These are phyloP conservation scores for Leishmania guyanensis DNA, from an alignment of 208 protist species.

Conservation along the genomic window DNA sequence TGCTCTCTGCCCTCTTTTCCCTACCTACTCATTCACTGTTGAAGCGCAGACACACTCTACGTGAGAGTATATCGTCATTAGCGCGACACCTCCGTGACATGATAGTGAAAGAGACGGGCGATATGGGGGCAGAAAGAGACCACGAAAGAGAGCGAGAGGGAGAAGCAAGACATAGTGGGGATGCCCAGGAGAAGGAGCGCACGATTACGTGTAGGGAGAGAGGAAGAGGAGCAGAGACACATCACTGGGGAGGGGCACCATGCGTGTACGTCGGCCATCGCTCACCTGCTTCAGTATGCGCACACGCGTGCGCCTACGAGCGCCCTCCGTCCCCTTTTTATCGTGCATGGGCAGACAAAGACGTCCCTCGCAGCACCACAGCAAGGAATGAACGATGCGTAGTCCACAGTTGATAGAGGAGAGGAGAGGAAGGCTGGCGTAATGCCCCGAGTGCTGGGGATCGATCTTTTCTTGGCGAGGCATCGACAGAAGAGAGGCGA, in stretches of 20 bases:
- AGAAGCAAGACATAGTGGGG: not conserved
- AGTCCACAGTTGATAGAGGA: too few species aligned
- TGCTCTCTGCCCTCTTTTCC: not conserved
- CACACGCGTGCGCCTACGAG: too few species aligned
- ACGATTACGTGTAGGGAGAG: too few species aligned
- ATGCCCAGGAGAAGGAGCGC: too few species aligned
- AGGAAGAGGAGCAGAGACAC: too few species aligned
- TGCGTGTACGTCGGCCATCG: too few species aligned
- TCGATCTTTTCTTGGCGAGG: not conserved
- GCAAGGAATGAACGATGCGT: too few species aligned
- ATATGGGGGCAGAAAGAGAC: not conserved
- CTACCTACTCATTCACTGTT: not conserved
- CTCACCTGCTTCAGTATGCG: too few species aligned
- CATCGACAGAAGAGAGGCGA: not conserved
- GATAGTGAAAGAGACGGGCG: not conserved
- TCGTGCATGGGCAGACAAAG: too few species aligned
- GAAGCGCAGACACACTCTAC: not conserved
- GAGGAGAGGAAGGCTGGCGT: not conserved
- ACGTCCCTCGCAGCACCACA: too few species aligned
- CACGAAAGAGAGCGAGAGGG: not conserved
- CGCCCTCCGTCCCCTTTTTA: too few species aligned
- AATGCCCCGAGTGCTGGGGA: not conserved
- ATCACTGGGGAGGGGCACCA: too few species aligned
- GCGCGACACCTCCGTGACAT: not conserved
- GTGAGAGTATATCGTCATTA: not conserved